Base-by-base conservation (phyloP, 352 stramenopile genomes). In the Globisporangium carolinianum region DNA sequence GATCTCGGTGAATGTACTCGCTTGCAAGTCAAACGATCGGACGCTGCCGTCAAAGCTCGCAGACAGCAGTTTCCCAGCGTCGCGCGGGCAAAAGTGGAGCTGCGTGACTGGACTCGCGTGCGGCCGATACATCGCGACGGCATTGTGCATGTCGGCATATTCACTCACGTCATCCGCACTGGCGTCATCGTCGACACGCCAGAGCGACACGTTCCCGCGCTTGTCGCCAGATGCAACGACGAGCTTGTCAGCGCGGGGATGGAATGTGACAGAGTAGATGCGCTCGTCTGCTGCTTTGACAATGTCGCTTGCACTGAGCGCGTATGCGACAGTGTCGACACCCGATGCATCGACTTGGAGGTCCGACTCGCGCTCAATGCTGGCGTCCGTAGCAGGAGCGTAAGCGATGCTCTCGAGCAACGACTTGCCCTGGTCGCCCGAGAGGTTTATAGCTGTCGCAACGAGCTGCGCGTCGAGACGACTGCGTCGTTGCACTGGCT, bases 251-350 rank as follows among this genome's bases (percentile, higher is more conserved):
- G 62, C 54, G 42, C 77, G 78, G 6, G 83, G 83, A 45, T 91
- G 83, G 67, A 95, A 87, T 15, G 74, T 76, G 35, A 95, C 63
- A 5, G 82, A 80, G 51, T 90, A 95, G 37, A 96, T 74, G 41
- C 87, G 77, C 54, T 89, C 75, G 14, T 83, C 69, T 14, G 75
- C 62, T 1, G 83, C 79, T 63, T 95, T 95, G 43, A 79, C 73
- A 4, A 95, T 70, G 68, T 93, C 86, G 0, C 66, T 50, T 15
- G 69, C 60, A 14, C 58, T 49, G 32, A 96, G 52, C 1, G 61
- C 46, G 50, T 91, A 95, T 10, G 51, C 37, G 17, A 87, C 60
- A 0, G 66, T 63, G 5, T 83, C 68, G 0, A 89, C 61, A 14
- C 73, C 73, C 5, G 38, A 61, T 1, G 72, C 50, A 46, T 85